Conservation (phyloP, 768 basidiomycete genomes). For the Pulveroboletus frians region DNA sequence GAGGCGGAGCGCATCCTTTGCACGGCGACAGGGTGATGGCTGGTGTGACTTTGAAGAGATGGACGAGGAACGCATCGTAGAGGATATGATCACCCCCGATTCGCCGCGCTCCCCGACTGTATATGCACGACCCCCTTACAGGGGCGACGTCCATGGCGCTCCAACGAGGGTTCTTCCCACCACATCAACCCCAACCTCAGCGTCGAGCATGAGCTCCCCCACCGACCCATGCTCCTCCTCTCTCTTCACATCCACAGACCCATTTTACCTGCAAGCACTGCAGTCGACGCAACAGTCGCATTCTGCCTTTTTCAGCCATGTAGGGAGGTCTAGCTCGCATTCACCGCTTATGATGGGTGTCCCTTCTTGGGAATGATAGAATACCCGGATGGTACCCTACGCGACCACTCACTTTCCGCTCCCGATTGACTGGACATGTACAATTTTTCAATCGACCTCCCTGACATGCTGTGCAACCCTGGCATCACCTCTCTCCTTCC, state of each 20-base stretch:
- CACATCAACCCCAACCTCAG: constrained; percentile 8
- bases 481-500: neutral
- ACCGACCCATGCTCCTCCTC: constrained; percentile 26
- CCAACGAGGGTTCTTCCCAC: constrained; percentile 22
- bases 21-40: constrained; percentile 24
- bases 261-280: constrained; percentile 44
- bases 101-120: constrained; percentile 26
- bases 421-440: constrained; percentile 6
- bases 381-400: neutral
- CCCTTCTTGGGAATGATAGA: constrained; percentile 22
- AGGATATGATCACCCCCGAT: constrained; percentile 38
- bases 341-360: constrained; percentile 36
- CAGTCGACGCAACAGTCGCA: constrained; percentile 34
- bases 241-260: constrained; percentile 42
- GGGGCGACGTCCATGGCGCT: constrained; percentile 10
- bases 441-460: constrained; percentile 2
- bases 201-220: constrained; percentile 17
- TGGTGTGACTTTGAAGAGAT: constrained; percentile 35
- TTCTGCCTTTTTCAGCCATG: constrained; percentile 34
- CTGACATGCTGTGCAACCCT: constrained; percentile 14
- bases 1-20: constrained; percentile 26
- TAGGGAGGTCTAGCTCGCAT: constrained; percentile 34
- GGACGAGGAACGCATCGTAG: constrained; percentile 43
- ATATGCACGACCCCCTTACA: constrained; percentile 23
- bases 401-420: neutral